Conservation (phyloP, 306 rosid genomes). For the Lagenaria siceraria region DNA sequence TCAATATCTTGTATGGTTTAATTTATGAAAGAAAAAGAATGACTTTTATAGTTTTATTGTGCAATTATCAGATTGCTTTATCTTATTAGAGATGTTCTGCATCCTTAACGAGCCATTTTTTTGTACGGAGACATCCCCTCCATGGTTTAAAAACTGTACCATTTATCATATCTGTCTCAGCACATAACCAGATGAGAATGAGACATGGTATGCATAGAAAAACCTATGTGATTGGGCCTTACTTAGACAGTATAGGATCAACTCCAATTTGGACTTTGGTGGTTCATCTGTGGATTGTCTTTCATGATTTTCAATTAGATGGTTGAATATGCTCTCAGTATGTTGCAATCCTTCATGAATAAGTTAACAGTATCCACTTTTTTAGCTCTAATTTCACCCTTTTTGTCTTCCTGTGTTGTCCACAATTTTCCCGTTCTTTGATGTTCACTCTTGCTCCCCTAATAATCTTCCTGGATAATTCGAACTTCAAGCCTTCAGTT, state of each 20-base stretch:
- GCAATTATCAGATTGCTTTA: not conserved
- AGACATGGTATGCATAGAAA: not conserved
- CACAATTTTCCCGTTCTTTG: not conserved
- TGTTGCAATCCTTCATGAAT: not conserved
- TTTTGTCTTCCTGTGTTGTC: not conserved
- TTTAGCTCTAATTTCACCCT: not conserved
- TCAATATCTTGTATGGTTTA: not conserved
- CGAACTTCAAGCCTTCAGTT: not conserved
- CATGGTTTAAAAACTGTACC: not conserved
- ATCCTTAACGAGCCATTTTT: not conserved
- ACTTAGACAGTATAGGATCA: not conserved
- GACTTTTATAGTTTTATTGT: not conserved
- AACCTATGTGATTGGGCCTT: not conserved
- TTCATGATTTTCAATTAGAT: not conserved
- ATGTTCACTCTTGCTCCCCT: not conserved
- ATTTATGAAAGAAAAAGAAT: no score
- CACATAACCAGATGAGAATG: not conserved
- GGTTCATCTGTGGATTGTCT: not conserved
- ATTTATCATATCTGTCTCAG: not conserved
- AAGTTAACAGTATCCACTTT: not conserved
- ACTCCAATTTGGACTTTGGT: not conserved
- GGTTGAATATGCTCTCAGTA: not conserved
- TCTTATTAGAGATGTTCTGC: not conserved
- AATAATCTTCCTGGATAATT: not conserved
- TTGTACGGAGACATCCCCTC: not conserved